Evolutionary conservation across 2,329 filamentous ascomycete species (phyloP).

Genomic region (Cladosporium cucumerinum): DNA sequence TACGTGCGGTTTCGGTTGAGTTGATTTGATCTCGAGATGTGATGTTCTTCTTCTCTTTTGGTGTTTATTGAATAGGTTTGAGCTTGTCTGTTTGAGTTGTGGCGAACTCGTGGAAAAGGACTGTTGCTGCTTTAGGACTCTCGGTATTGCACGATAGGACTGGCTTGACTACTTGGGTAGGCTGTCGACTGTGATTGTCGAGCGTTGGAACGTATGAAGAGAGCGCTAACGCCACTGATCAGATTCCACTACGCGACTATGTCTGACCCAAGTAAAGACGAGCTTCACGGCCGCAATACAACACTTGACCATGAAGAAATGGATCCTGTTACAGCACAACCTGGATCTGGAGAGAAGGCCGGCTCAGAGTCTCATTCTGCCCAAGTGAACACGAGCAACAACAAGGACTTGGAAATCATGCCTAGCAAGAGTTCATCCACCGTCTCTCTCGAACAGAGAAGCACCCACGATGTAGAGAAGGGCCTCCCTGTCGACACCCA

Average conservation of each 20-base stretch:
- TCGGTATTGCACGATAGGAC: background rate
- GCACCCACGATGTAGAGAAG: constrained; percentile 8
- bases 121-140: background rate
- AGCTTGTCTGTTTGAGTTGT: background rate
- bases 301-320: background rate
- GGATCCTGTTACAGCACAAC: background rate
- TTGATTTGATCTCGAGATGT: background rate
- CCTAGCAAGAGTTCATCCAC: background rate
- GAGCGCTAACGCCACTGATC: background rate
- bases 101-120: background rate
- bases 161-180: background rate
- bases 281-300: background rate
- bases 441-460: background rate
- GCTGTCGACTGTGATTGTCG: background rate
- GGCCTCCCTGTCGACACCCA: background rate
- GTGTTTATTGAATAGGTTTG: background rate
- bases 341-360: background rate
- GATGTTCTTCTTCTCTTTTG: background rate
- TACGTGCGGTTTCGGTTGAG: too few relatives aligned
- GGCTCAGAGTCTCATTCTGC: background rate
- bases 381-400: background rate
- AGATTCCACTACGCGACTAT: background rate
- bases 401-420: background rate
- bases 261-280: background rate
- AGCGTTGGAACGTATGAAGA: background rate